Evolutionary conservation across 2,329 filamentous ascomycete species (phyloP), one percentile per base, ranked within the genome.

Genomic region (Ceratocystis eucalypticola): DNA sequence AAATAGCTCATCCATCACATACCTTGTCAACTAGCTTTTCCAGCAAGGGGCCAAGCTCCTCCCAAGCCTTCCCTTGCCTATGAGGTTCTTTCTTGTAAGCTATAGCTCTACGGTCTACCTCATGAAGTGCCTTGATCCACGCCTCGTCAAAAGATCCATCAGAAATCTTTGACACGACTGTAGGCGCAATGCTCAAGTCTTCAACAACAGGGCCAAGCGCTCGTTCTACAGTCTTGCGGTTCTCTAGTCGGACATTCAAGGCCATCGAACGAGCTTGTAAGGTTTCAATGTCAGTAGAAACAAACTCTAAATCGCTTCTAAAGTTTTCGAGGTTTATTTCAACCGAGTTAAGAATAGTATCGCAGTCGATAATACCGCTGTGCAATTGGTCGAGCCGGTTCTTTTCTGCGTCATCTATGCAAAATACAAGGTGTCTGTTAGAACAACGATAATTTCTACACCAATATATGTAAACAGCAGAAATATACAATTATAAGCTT

Each of bases 221-320:
- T 74, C 89, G 92, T 76, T 97, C 94, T 3, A 97, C 90, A 17
- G 88, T 86, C 74, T 88, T 92, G 45, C 95, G 84, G 72, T 96
- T 96, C 70, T 96, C 88, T 37, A 99, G 79, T 71, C 91, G 87
- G 45, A 89, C 85, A 71, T 91, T 96, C 68, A 99, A 77, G 6
- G 88, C 85, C 10, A 87, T 83, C 0, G 94, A 99, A 61, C 94
- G 85, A 64, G 88, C 86, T 76, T 99, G 94, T 50, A 99, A 78
- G 1, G 87, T 91, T 76, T 99, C 94, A 64, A 99, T 99, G 74
- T 99, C 94, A 5, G 91, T 88, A 1, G 94, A 96, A 12, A 99
- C 94, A 15, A 86, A 84, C 7, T 91, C 93, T 10, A 99, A 83
- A 75, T 99, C 95, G 68, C 91, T 89, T 73, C 95, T 91, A 73